Conservation (phyloP, 805 yeast species). For the Ogataea neopini region DNA sequence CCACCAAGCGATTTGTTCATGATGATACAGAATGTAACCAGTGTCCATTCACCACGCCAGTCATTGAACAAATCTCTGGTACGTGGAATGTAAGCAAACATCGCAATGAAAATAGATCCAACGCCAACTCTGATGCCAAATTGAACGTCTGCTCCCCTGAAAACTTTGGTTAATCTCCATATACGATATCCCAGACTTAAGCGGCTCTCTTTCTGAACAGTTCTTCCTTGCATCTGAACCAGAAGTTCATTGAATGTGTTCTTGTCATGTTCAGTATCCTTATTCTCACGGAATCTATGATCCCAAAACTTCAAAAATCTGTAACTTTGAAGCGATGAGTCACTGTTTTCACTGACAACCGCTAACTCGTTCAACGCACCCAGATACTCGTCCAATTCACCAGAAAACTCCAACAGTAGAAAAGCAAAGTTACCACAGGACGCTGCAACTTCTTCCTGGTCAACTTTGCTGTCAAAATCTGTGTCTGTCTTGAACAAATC, state of each 20-base stretch:
- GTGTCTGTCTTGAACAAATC: slow-evolving; percentile 46
- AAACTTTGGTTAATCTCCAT: slow-evolving; percentile 52
- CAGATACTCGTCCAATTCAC: slow-evolving; percentile 54
- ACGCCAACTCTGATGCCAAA: slow-evolving; percentile 79
- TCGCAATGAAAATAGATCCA: slow-evolving; percentile 67
- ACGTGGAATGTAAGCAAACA: slow-evolving; percentile 63
- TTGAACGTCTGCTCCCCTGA: slow-evolving; percentile 67
- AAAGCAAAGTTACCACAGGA: slow-evolving; percentile 79
- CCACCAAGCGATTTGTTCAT: slow-evolving; percentile 88
- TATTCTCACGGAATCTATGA: neutral
- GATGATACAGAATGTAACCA: slow-evolving; percentile 78
- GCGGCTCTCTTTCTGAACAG: slow-evolving; percentile 9
- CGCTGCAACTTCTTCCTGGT: slow-evolving; percentile 81
- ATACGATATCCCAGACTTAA: slow-evolving; percentile 33
- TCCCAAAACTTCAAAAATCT: slow-evolving; percentile 58
- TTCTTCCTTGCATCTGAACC: slow-evolving; percentile 15
- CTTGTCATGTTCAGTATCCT: slow-evolving; percentile 5
- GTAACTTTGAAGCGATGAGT: slow-evolving; percentile 36
- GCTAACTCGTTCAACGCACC: slow-evolving; percentile 38
- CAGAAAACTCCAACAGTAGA: slow-evolving; percentile 60
- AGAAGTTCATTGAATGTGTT: slow-evolving; percentile 39
- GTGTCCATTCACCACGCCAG: slow-evolving; percentile 85
- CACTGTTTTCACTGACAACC: neutral
- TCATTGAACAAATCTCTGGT: slow-evolving; percentile 55
- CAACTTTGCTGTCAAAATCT: slow-evolving; percentile 46